Evolutionary conservation across 768 basidiomycete species (phyloP).

Genomic region (Artomyces pyxidatus): DNA sequence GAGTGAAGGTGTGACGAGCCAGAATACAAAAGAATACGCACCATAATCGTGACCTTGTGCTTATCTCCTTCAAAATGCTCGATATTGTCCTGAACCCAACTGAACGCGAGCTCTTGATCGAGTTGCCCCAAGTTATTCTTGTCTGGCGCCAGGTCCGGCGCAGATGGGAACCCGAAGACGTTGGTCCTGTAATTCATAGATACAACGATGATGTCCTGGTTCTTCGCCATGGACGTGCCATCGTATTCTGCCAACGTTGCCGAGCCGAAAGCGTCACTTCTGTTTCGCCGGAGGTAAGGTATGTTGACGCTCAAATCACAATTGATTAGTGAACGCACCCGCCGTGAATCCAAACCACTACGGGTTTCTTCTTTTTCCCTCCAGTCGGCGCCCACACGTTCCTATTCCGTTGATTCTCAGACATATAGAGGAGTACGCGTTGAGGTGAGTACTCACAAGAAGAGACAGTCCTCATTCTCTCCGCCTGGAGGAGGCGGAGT

Average conservation of each 20-base stretch:
- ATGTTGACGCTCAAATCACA: neutral
- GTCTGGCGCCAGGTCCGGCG: neutral
- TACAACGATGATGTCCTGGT: conserved; percentile 6
- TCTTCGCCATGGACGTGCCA: conserved; percentile 6
- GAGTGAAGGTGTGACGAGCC: too few species aligned
- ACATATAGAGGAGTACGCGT: too few species aligned
- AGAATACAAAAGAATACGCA: too few species aligned
- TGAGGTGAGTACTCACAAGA: conserved; percentile 2
- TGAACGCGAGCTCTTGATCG: conserved; percentile 25
- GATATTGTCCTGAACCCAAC: conserved; percentile 57
- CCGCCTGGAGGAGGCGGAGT: neutral
- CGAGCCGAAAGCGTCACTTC: neutral
- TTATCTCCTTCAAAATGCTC: conserved; percentile 50
- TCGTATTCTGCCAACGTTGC: conserved; percentile 3
- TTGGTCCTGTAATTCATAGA: conserved; percentile 9
- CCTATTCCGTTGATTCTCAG: too few species aligned
- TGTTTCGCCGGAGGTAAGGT: neutral
- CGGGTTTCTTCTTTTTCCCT: neutral
- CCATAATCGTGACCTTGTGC: conserved; percentile 30
- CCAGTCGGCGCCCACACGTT: conserved; percentile 6
- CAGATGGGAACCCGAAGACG: conserved; percentile 5
- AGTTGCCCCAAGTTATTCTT: conserved; percentile 3
- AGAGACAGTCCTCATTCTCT: conserved; percentile 10
- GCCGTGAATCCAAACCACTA: conserved; percentile 9
- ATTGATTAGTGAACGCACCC: too few species aligned